Conservation (phyloP, 73 alveolate species). For the Tetrahymena thermophila region DNA sequence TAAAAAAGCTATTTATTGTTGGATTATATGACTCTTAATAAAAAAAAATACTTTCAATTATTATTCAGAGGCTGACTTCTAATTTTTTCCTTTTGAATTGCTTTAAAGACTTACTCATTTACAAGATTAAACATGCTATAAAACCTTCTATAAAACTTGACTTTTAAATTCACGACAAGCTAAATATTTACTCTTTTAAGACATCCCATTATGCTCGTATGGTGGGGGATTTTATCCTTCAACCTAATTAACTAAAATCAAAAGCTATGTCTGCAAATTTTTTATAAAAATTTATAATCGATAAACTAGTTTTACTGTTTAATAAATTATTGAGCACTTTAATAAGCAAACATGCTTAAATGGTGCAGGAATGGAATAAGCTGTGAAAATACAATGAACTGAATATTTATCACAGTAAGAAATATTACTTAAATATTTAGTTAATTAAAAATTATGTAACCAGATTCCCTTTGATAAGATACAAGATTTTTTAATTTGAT, state of each 20-base stretch:
- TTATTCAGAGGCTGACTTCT: neutral
- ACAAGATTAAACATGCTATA: neutral
- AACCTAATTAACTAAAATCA: neutral
- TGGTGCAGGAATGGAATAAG: neutral
- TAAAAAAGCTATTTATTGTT: neutral
- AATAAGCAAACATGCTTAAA: neutral
- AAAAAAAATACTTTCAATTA: no score
- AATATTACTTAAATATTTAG: neutral
- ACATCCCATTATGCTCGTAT: neutral
- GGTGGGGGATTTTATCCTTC: neutral
- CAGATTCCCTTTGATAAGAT: neutral
- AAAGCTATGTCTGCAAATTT: neutral
- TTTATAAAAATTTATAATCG: no score
- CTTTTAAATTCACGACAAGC: neutral
- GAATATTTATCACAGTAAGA: neutral
- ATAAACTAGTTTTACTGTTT: no score
- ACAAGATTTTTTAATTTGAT: neutral
- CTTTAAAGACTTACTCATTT: neutral
- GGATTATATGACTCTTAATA: neutral
- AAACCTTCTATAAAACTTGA: neutral
- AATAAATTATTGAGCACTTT: neutral
- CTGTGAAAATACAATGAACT: neutral
- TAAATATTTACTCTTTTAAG: neutral
- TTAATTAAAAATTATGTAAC: neutral
- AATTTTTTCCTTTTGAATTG: no score